Conservation (phyloP, 352 stramenopile genomes). For the Phytopythium mirpurense region DNA sequence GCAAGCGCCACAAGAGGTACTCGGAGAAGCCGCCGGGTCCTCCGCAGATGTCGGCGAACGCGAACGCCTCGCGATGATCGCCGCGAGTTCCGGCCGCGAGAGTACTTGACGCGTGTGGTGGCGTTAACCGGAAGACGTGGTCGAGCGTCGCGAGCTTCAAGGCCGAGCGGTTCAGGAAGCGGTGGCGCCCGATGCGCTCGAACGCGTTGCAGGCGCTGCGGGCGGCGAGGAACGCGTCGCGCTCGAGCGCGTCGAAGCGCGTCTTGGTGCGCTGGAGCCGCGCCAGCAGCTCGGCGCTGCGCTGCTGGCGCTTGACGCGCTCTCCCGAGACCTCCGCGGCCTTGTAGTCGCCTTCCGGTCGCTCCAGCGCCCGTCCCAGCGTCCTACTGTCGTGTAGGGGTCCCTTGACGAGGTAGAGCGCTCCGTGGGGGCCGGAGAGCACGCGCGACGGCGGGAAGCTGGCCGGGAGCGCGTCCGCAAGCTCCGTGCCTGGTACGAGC, state of each 20-base stretch:
- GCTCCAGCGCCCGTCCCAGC: no score
- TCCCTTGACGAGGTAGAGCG: constrained; percentile 26
- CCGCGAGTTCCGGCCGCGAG: neutral
- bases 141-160: constrained; percentile 83
- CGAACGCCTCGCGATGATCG: constrained; percentile 17
- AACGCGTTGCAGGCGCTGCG: constrained; percentile 47
- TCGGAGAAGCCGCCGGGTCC: constrained; percentile 77
- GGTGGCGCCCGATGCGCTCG: constrained; percentile 47
- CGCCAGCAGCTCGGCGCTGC: constrained; percentile 16
- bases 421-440: constrained; percentile 17
- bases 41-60: constrained; percentile 75
- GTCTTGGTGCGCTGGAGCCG: constrained; percentile 33
- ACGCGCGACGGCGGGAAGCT: constrained; percentile 4
- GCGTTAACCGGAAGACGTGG: constrained; percentile 51
- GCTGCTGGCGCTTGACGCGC: neutral
- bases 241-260: constrained; percentile 35
- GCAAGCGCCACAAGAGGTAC: constrained; percentile 59
- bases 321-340: neutral
- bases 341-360: neutral
- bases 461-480: neutral
- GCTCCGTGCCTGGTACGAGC: constrained; percentile 33
- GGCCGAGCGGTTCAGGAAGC: constrained; percentile 74
- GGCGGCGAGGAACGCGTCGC: constrained; percentile 27
- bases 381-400: neutral
- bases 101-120: no score